Conservation (phyloP, 2,329 filamentous ascomycete species). For the Chalaropsis thielavioides region DNA sequence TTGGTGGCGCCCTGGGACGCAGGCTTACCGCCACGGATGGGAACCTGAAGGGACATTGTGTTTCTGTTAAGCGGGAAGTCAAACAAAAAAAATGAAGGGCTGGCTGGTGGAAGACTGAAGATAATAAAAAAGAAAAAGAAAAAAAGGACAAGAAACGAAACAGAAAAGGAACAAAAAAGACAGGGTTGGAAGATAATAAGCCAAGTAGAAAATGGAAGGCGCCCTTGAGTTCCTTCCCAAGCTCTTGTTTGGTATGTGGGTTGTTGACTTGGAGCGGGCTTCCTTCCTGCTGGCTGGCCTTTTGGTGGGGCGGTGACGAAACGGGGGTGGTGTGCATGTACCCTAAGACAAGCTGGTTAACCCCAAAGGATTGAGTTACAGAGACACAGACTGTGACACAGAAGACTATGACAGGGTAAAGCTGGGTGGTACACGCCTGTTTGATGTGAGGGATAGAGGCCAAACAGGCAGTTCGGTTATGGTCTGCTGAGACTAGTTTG, state of each 20-base stretch:
- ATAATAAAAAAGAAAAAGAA: neutral
- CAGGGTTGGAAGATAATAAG: neutral
- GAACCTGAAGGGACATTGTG: slow-evolving; percentile 30
- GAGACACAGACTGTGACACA: neutral
- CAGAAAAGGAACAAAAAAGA: slow-evolving; percentile 2
- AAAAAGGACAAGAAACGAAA: slow-evolving; percentile 2
- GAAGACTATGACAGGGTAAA: neutral
- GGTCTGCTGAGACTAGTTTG: too few relatives aligned
- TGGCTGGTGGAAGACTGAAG: neutral
- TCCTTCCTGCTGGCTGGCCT: neutral
- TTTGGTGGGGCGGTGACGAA: slow-evolving; percentile 8
- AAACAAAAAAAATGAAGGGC: neutral
- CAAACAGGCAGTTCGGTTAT: too few relatives aligned
- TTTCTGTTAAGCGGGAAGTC: neutral
- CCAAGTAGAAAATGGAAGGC: slow-evolving; percentile 5
- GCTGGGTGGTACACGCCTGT: too few relatives aligned
- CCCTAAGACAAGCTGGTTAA: neutral
- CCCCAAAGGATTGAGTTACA: neutral
- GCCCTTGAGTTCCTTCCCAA: slow-evolving; percentile 10
- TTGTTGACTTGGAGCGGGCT: neutral
- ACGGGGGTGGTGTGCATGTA: neutral
- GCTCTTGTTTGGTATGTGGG: neutral
- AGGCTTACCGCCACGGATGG: slow-evolving; percentile 35
- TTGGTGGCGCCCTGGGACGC: slow-evolving; percentile 48
- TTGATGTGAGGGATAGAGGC: too few relatives aligned